A percentile compares a stretch with the other conserved stretches of the same genome.
phyloP scores from a whole-genome alignment of 108 stramenopile genomes.

The Epithemia pelagica region DNA sequence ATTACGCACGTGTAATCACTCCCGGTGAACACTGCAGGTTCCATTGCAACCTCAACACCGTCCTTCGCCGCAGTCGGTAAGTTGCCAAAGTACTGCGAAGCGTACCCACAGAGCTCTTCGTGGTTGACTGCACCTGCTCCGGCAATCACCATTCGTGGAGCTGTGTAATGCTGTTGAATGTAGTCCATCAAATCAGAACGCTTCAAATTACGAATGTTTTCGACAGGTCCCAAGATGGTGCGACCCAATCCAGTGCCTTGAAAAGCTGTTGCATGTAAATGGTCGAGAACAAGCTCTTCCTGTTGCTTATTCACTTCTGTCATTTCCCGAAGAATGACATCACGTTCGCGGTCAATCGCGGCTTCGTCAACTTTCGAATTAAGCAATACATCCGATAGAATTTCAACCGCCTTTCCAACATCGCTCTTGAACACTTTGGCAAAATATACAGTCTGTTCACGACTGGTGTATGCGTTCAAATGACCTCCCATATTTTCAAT shows the following conservation, averaged over 20 bases:
- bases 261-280: constrained; percentile 97
- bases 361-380: constrained; percentile 79
- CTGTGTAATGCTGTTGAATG: constrained; percentile 97
- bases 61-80: constrained; percentile 52
- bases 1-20: constrained; percentile 83
- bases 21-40: constrained; percentile 92
- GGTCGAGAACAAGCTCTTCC: constrained; percentile 97
- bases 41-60: constrained; percentile 77
- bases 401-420: constrained; percentile 90
- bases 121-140: constrained; percentile 97
- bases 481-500: constrained; percentile 99
- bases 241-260: constrained; percentile 90
- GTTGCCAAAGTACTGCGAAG: constrained; percentile 86
- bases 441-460: constrained; percentile 99
- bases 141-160: constrained; percentile 96
- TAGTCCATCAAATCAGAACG: constrained; percentile 83
- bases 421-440: constrained; percentile 97
- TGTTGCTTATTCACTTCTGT: constrained; percentile 97
- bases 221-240: constrained; percentile 94
- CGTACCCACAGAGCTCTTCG: constrained; percentile 78
- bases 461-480: constrained; percentile 96
- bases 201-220: constrained; percentile 86
- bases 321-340: constrained; percentile 99
- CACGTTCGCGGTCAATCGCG: constrained; percentile 92
- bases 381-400: constrained; percentile 93